Percentiles rank a stretch among this genome's conserved stretches.
Conservation (phyloP, 768 basidiomycete species). For the Xanthoconium stramineum region DNA sequence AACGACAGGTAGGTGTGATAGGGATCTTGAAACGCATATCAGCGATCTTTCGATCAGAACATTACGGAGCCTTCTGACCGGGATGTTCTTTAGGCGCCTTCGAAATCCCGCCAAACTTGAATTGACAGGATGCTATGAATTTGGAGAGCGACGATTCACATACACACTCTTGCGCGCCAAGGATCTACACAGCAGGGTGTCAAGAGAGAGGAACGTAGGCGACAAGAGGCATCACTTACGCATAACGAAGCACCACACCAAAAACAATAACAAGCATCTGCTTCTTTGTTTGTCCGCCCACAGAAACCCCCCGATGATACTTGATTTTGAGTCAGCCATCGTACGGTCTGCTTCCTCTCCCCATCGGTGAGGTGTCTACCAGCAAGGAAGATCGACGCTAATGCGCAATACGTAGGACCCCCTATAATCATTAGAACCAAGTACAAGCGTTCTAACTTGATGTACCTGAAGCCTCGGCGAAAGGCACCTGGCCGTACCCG, state of each 20-base stretch:
- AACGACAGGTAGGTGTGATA: constrained; percentile 93
- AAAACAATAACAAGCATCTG: constrained; percentile 95
- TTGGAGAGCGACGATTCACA: constrained; percentile 50
- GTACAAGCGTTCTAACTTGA: neutral
- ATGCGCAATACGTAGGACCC: constrained; percentile 89
- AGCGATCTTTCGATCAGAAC: neutral
- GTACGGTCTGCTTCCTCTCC: constrained; percentile 54
- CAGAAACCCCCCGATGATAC: constrained; percentile 72
- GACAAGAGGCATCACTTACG: constrained; percentile 41
- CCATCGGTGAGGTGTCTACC: constrained; percentile 24
- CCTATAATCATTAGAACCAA: constrained; percentile 42
- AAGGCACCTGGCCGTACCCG: constrained; percentile 82
- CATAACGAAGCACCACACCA: constrained; percentile 85
- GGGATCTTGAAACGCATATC: constrained; percentile 58
- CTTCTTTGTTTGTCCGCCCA: constrained; percentile 82
- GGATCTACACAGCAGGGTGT: constrained; percentile 48
- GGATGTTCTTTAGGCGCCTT: constrained; percentile 80
- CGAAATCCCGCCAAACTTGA: constrained; percentile 83
- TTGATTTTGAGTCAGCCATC: constrained; percentile 77
- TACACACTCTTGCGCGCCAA: constrained; percentile 58
- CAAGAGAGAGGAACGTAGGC: neutral
- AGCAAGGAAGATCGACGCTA: constrained; percentile 69
- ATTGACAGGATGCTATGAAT: constrained; percentile 79
- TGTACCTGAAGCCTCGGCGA: constrained; percentile 82
- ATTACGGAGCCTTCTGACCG: constrained; percentile 43